These are phyloP conservation scores for Boletus reticuloceps DNA, from an alignment of 768 basidiomycete species.

Conservation along the genomic window DNA sequence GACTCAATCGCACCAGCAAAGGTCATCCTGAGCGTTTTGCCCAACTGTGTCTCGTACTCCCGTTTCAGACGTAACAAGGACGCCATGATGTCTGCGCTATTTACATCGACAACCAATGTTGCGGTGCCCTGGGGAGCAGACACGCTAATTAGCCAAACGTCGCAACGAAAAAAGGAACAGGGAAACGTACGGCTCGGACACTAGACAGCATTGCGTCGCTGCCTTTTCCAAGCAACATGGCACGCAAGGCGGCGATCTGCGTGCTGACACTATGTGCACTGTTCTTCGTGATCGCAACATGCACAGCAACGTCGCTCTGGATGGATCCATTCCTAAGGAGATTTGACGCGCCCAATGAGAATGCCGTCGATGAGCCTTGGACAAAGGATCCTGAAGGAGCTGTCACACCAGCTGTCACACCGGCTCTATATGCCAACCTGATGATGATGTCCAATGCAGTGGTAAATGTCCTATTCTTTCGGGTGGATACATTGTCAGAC, in stretches of 20 bases:
- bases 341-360: constrained; percentile 48
- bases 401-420: constrained; percentile 61
- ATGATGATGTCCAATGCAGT: not conserved
- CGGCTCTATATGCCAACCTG: constrained; percentile 65
- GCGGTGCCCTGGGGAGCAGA: constrained; percentile 46
- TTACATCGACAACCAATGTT: constrained; percentile 64
- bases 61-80: constrained; percentile 64
- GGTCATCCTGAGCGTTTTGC: constrained; percentile 58
- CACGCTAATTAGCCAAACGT: not conserved
- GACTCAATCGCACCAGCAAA: constrained; percentile 63
- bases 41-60: constrained; percentile 59
- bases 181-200: constrained; percentile 13
- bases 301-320: constrained; percentile 60
- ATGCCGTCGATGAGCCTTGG: constrained; percentile 59
- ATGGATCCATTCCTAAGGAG: constrained; percentile 12
- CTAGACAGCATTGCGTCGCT: constrained; percentile 28
- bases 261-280: constrained; percentile 55
- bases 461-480: not conserved
- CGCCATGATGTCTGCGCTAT: constrained; percentile 73
- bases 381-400: constrained; percentile 50
- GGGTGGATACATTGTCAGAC: constrained; percentile 11
- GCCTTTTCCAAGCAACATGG: constrained; percentile 58
- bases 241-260: constrained; percentile 60
- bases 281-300: constrained; percentile 50
- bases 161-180: not conserved